Evolutionary conservation across 768 basidiomycete genomes (phyloP).

Genomic region (Phlebiopsis gigantea): DNA sequence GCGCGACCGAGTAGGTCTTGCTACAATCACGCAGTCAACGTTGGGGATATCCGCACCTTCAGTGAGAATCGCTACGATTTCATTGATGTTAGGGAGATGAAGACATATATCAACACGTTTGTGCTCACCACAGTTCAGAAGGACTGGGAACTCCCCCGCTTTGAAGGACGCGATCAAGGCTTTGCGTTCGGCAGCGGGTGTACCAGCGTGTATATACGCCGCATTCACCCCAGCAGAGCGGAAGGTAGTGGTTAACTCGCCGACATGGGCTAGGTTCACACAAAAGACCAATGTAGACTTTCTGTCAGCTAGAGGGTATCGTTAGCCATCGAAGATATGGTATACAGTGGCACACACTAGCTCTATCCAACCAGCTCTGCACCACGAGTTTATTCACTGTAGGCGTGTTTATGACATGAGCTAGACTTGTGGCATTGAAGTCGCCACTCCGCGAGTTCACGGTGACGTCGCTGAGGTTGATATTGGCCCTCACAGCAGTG

Average conservation of each 20-base stretch:
- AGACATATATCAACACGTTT: neutral
- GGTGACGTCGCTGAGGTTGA: slow-evolving; percentile 64
- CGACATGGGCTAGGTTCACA: slow-evolving; percentile 78
- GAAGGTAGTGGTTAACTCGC: slow-evolving; percentile 67
- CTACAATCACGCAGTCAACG: slow-evolving; percentile 86
- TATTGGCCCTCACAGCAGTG: slow-evolving; percentile 71
- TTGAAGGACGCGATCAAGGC: slow-evolving; percentile 63
- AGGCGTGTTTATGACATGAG: slow-evolving; percentile 75
- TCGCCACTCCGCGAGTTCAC: slow-evolving; percentile 71
- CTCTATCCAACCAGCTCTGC: slow-evolving; percentile 80
- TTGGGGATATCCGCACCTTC: slow-evolving; percentile 95
- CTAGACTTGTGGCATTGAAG: slow-evolving; percentile 73
- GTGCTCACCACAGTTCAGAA: slow-evolving; percentile 79
- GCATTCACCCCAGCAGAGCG: slow-evolving; percentile 78
- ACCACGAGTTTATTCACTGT: slow-evolving; percentile 76
- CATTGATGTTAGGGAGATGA: neutral
- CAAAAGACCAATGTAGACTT: slow-evolving; percentile 93
- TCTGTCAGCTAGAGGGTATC: slow-evolving; percentile 40
- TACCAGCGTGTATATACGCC: slow-evolving; percentile 68
- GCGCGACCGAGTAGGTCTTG: slow-evolving; percentile 81
- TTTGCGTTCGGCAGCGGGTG: slow-evolving; percentile 58
- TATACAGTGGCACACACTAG: slow-evolving; percentile 41
- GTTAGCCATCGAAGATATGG: slow-evolving; percentile 3
- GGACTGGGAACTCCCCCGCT: slow-evolving; percentile 70
- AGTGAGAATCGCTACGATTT: slow-evolving; percentile 67